phyloP scores from a whole-genome alignment of 257 asterid species.

The Nicotiana otophora region DNA sequence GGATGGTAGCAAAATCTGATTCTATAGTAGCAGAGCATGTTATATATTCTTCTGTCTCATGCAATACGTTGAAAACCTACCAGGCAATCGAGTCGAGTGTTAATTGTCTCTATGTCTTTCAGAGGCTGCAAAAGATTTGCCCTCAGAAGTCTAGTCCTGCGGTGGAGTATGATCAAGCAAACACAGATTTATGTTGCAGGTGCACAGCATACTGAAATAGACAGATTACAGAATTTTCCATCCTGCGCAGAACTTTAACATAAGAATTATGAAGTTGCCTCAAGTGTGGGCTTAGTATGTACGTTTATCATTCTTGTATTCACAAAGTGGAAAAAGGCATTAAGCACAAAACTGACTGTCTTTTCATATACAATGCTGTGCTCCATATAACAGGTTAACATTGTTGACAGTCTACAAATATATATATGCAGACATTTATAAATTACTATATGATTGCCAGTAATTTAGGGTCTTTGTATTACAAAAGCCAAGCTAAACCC shows the following conservation, averaged over 20 bases:
- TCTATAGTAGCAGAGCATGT: background rate
- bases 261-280: background rate
- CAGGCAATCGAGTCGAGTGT: conserved; percentile 92
- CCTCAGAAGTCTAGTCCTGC: conserved; percentile 95
- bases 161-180: conserved; percentile 10
- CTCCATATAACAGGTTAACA: background rate
- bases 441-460: background rate
- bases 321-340: background rate
- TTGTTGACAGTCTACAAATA: too few species aligned
- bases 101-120: conserved; percentile 86
- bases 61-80: conserved; percentile 34
- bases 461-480: background rate
- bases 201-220: background rate
- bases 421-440: background rate
- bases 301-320: background rate
- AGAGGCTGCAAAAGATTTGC: conserved; percentile 98
- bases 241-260: background rate
- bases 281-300: background rate
- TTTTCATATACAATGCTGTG: background rate
- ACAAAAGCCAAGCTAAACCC: background rate
- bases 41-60: background rate
- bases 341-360: background rate
- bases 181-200: background rate
- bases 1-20: background rate
- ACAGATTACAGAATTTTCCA: background rate